These are phyloP conservation scores for Starmerella sp. DNA, from an alignment of 805 yeast genomes.

Conservation along the genomic window DNA sequence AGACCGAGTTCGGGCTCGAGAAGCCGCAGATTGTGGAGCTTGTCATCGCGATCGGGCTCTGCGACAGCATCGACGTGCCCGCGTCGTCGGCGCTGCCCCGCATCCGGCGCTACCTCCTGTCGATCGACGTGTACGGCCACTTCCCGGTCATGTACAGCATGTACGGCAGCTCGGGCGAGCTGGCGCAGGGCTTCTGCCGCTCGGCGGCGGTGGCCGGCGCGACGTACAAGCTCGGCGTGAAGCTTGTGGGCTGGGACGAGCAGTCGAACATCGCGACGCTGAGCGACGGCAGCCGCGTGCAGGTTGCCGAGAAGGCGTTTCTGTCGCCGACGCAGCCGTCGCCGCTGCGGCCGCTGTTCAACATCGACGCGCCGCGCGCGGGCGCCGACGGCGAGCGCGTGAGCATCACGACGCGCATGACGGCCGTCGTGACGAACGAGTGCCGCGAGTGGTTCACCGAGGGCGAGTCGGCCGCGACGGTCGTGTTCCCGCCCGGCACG, in stretches of 20 bases:
- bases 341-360: constrained; percentile 17
- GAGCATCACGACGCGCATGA: constrained; percentile 54
- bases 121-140: constrained; percentile 85
- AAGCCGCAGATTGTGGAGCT: constrained; percentile 70
- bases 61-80: constrained; percentile 46
- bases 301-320: constrained; percentile 68
- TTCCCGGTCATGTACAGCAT: constrained; percentile 88
- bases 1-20: constrained; percentile 56
- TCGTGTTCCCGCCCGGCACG: constrained; percentile 83
- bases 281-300: constrained; percentile 59
- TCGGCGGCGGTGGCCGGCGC: constrained; percentile 98
- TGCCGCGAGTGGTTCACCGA: constrained; percentile 89
- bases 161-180: constrained; percentile 92
- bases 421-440: constrained; percentile 72
- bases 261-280: constrained; percentile 47
- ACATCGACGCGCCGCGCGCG: constrained; percentile 11
- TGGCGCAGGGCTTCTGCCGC: constrained; percentile 92
- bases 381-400: constrained; percentile 6
- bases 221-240: constrained; percentile 72
- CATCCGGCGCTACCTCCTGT: constrained; percentile 69
- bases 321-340: constrained; percentile 43
- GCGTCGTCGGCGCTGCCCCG: constrained; percentile 69
- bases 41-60: constrained; percentile 74
- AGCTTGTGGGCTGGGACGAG: constrained; percentile 54
- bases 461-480: constrained; percentile 72